Base-by-base conservation (phyloP, 2,329 filamentous ascomycete species). In the Aspergillus sp. region DNA sequence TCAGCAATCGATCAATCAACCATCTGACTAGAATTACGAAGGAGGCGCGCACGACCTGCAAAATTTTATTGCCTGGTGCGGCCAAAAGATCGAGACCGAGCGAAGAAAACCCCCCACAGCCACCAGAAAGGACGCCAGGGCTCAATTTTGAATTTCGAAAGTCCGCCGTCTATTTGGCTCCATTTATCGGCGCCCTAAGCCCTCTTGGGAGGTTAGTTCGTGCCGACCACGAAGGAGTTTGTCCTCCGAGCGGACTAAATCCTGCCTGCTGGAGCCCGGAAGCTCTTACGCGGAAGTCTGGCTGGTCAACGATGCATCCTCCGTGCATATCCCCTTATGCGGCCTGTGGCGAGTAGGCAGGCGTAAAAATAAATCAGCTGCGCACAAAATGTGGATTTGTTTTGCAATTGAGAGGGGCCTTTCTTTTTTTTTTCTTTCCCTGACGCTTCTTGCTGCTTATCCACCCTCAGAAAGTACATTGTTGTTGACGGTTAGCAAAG, bases 231-330 rank as follows among this genome's bases (percentile, higher is more conserved):
- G 47, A 50, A 55, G 52, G 52, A 38, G 52, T 55, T 41, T 41
- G 52, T 43, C 28, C 38, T 55, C 57, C 56, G 55, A 47, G 50
- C 56, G 56, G 38, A 43, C 59, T 21, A 63, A 47, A 58, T 54
- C 64, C 56, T 58, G 60, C 58, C 48, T 30, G 49, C 58, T 66
- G 64, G 60, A 41, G 62, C 60, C 41, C 57, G 62, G 62, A 51
- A 56, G 28, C 52, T 32, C 55, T 62, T 63, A 62, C 62, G 62
- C 60, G 57, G 57, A 61, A 47, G 54, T 45, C 58, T 54, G 54
- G 57, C 53, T 56, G 58, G 61, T 60, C 51, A 21, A 57, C 55
- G 38, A 51, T 55, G n/a, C 47, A 50, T 50, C 6, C 47, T 36
- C 47, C 47, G n/a, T 50, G 41, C 32, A 32, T 52, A 45, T 50